Base-by-base conservation (phyloP, 768 basidiomycete genomes). In the Scleroderma citrinum region DNA sequence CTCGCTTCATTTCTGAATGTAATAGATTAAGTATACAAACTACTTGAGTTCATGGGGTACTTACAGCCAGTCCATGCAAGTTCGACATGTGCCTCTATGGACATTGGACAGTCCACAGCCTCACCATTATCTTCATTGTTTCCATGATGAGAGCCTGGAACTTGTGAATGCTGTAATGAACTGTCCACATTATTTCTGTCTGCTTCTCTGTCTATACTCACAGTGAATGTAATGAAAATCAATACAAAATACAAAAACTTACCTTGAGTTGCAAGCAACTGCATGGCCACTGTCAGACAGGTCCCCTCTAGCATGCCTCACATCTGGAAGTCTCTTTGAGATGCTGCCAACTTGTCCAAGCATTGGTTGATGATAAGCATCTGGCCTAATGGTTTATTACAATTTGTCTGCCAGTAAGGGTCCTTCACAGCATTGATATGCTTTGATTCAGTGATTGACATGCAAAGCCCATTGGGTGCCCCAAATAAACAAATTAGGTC, bases 401-500 rank as follows among this genome's bases (percentile, higher is more conserved):
- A 17, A 36, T 37, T 56, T 3, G 69, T 69, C 2, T 53, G 53
- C 2, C 59, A 56, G 55, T 59, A 70, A 2, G 68, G 69, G 38
- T 67, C 39, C 45, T 70, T 70, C 5, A 71, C 66, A 3, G 40
- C 67, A 20, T 66, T 61, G 47, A 69, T 71, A 43, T 67, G 69
- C 46, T 65, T 65, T 0, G 60, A 63, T 39, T 71, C 67, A 0
- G 66, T 71, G 17, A 70, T 70, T 16, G 67, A 71, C 17, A 56
- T 53, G 32, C 60, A 61, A 6, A 61, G 52, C 3, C 60, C 56
- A 37, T 57, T 59, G 8, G 54, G 60, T 20, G 58, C 16, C 5
- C 56, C 50, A 24, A 61, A 61, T 2, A 51, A 32, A 4, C 17
- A 14, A 42, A 61, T 59, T 7, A 29, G n/a, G 17, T 44, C 21